These are phyloP conservation scores for Styphnolobium japonicum DNA, from an alignment of 306 rosid genomes.

Conservation along the genomic window DNA sequence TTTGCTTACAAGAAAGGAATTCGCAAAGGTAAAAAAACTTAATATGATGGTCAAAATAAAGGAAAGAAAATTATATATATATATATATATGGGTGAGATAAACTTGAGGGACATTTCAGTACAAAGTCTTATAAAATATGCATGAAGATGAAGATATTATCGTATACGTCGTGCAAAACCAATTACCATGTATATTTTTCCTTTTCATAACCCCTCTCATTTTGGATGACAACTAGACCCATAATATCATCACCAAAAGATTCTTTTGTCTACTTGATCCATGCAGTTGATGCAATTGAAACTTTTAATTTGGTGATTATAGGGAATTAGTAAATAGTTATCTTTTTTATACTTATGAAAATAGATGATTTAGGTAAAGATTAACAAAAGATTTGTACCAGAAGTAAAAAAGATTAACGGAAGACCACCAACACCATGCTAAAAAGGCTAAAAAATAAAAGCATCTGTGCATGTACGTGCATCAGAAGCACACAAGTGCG, in stretches of 20 bases:
- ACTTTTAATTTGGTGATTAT: neutral
- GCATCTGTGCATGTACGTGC: neutral
- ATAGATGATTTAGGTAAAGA: neutral
- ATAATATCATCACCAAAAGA: neutral
- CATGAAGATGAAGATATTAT: neutral
- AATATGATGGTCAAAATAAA: neutral
- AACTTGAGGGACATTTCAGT: neutral
- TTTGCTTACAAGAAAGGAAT: constrained; percentile 15
- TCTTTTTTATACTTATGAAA: neutral
- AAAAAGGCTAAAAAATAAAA: neutral
- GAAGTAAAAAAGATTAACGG: neutral
- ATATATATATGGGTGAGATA: neutral
- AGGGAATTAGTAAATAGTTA: neutral
- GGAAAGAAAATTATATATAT: neutral
- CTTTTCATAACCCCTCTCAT: neutral
- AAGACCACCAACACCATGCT: neutral
- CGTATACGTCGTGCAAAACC: neutral
- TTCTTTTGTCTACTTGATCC: neutral
- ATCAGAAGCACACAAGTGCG: constrained; percentile 4
- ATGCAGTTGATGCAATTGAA: neutral
- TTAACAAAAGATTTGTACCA: neutral
- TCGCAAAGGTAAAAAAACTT: neutral
- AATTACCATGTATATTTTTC: neutral
- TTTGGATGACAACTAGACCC: neutral
- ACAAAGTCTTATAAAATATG: neutral